These are phyloP conservation scores for Glomus cerebriforme DNA, from an alignment of 192 early-diverging fungal genomes.

Conservation along the genomic window DNA sequence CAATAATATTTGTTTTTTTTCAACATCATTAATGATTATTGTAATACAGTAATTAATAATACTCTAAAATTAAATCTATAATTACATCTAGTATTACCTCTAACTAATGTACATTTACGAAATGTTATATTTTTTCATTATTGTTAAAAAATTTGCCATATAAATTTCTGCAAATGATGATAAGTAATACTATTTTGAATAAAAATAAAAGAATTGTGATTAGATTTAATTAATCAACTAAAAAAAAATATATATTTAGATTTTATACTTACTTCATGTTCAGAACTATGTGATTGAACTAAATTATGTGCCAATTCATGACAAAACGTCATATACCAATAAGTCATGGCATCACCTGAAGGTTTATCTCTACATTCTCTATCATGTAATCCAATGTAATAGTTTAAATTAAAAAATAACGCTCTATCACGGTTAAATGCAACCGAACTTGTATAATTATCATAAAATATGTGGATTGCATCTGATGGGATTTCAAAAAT, in stretches of 20 bases:
- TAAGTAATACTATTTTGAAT: neutral
- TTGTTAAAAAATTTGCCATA: neutral
- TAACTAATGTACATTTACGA: too few relatives aligned
- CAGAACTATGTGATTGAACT: constrained; percentile 62
- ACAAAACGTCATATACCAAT: constrained; percentile 84
- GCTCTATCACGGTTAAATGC: constrained; percentile 78
- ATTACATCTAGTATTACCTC: too few relatives aligned
- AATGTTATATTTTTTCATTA: too few relatives aligned
- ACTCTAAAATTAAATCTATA: too few relatives aligned
- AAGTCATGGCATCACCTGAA: constrained; percentile 50
- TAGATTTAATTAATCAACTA: too few relatives aligned
- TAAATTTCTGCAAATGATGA: neutral
- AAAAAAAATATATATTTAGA: too few relatives aligned
- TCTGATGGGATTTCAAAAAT: constrained; percentile 64
- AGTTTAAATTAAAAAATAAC: constrained; percentile 86
- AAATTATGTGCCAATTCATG: constrained; percentile 87
- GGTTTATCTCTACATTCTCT: constrained; percentile 24
- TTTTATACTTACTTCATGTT: constrained; percentile 65
- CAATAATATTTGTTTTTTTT: too few relatives aligned
- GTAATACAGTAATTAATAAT: too few relatives aligned
- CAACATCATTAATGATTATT: too few relatives aligned
- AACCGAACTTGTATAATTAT: constrained; percentile 65
- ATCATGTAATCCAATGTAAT: constrained; percentile 69
- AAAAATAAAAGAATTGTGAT: too few relatives aligned
- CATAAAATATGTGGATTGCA: constrained; percentile 78